Percentiles rank a stretch among this genome's conserved stretches.
Evolutionary conservation across 257 asterid genomes (phyloP).

Genomic region (Lycium barbarum): DNA sequence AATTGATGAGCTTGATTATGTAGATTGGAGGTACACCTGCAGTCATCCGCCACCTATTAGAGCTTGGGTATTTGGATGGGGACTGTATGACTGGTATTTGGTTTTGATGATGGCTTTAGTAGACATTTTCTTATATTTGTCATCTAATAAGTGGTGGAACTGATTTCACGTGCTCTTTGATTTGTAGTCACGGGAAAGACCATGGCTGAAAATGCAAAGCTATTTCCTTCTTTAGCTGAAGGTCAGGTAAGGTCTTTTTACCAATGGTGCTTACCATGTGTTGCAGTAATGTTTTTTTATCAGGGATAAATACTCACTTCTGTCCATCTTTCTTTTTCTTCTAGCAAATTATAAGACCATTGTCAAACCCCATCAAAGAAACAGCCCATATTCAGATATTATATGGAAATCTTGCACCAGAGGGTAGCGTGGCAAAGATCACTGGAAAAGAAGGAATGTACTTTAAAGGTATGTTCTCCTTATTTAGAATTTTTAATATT

Average conservation of each 20-base stretch:
- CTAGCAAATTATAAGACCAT: slow-evolving; percentile 91
- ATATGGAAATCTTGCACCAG: slow-evolving; percentile 96
- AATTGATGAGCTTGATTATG: slow-evolving; percentile 19
- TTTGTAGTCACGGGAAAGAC: slow-evolving; percentile 88
- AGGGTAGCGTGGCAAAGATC: slow-evolving; percentile 97
- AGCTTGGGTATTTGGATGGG: slow-evolving; percentile 76
- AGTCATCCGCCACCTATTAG: slow-evolving; percentile 74
- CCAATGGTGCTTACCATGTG: slow-evolving; percentile 25
- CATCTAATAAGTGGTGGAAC: slow-evolving; percentile 23
- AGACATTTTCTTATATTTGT: not conserved
- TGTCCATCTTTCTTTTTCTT: slow-evolving; percentile 31
- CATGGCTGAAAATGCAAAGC: slow-evolving; percentile 89
- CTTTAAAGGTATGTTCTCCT: slow-evolving; percentile 66
- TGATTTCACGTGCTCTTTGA: not conserved
- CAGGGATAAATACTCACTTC: not conserved
- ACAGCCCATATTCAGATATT: slow-evolving; percentile 93
- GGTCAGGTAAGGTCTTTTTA: slow-evolving; percentile 65
- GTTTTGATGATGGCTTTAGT: not conserved
- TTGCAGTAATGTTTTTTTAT: slow-evolving; percentile 18
- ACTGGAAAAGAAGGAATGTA: slow-evolving; percentile 97
- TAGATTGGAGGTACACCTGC: slow-evolving; percentile 99
- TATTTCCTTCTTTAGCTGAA: slow-evolving; percentile 76
- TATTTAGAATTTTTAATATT: not conserved
- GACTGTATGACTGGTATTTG: slow-evolving; percentile 84
- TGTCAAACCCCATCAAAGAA: slow-evolving; percentile 87